Evolutionary conservation across 1,284 basidiomycete species (phyloP), one percentile per base, ranked within the genome.

Genomic region (Leccinum colubrinum): DNA sequence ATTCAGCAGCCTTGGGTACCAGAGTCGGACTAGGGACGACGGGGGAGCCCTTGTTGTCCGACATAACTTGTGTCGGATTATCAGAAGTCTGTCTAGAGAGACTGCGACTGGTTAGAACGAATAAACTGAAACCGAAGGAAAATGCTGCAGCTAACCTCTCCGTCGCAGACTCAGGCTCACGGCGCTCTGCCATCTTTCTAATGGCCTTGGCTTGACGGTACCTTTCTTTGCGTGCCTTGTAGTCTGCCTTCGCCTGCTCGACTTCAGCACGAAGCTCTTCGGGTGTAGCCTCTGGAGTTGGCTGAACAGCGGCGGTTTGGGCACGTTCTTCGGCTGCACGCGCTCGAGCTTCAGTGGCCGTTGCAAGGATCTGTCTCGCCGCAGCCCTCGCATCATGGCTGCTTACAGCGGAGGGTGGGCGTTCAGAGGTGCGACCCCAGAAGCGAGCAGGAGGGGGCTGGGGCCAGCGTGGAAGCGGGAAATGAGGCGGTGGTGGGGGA

Each of bases 171-270:
- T 70, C 64, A 17, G 74, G 66, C 9, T 59, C 68, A 30, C 30
- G 62, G 22, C 59, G 62, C 56, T 77, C 77, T 64, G 77, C 78
- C 64, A 78, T 77, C 60, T 77, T 81, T 67, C 78, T 80, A 35
- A 81, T 79, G 54, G 79, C 77, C 65, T 86, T 85, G 59, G 86
- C 82, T 65, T 76, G 75, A 37, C 86, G 81, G 67, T 90, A 90
- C 30, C 78, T 78, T 66, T 88, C 87, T 69, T 91, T 92, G 74
- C 86, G 82, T 1, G 78, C 79, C 72, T 84, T 87, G 72, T 92
- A 92, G 15, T 76, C 73, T 46, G 79, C 77, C 68, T 89, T 92
- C 0, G 88, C 87, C n/a, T 78, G 83, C 68, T 89, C 85, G 5
- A 91, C 81, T 41, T 83, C 78, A n/a, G 82, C 81, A 66, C 81